phyloP scores from a whole-genome alignment of 305 asterid genomes.

The Stenogyne calaminthoides region DNA sequence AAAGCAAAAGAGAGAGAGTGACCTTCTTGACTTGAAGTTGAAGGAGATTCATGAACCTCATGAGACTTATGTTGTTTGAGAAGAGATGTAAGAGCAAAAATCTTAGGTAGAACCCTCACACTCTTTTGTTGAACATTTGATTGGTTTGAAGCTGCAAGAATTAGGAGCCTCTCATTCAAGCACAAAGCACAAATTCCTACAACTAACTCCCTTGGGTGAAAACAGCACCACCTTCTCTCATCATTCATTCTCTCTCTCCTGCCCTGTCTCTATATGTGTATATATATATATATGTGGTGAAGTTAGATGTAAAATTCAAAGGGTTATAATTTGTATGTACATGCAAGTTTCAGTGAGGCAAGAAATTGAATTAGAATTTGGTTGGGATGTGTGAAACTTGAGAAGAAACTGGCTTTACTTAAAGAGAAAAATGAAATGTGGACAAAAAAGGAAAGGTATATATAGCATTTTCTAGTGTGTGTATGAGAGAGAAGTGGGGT shows the following conservation, averaged over 20 bases:
- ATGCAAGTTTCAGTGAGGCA: slow-evolving; percentile 17
- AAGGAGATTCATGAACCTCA: slow-evolving; percentile 35
- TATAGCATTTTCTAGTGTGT: background rate
- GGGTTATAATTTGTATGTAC: background rate
- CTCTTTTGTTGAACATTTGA: slow-evolving; percentile 22
- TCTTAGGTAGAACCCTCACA: slow-evolving; percentile 51
- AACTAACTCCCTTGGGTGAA: slow-evolving; percentile 64
- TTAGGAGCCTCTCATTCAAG: slow-evolving; percentile 68
- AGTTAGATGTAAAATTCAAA: background rate
- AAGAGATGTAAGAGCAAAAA: slow-evolving; percentile 68
- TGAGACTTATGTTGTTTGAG: slow-evolving; percentile 42
- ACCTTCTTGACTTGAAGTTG: slow-evolving; percentile 65
- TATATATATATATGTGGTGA: background rate
- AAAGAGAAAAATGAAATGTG: slow-evolving; percentile 2
- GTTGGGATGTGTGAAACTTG: no score
- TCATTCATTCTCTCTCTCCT: slow-evolving; percentile 33
- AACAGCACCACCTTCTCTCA: slow-evolving; percentile 49
- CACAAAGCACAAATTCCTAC: slow-evolving; percentile 84
- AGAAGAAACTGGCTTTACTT: slow-evolving; percentile 2
- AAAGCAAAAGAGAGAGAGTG: background rate
- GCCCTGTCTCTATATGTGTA: background rate
- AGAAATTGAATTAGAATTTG: slow-evolving; percentile 25
- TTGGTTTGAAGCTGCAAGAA: slow-evolving; percentile 67
- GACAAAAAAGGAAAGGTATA: slow-evolving; percentile 5
- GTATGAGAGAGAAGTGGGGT: background rate